Base-by-base conservation (phyloP, 2,329 filamentous ascomycete species). In the Chlorencoelia australis region DNA sequence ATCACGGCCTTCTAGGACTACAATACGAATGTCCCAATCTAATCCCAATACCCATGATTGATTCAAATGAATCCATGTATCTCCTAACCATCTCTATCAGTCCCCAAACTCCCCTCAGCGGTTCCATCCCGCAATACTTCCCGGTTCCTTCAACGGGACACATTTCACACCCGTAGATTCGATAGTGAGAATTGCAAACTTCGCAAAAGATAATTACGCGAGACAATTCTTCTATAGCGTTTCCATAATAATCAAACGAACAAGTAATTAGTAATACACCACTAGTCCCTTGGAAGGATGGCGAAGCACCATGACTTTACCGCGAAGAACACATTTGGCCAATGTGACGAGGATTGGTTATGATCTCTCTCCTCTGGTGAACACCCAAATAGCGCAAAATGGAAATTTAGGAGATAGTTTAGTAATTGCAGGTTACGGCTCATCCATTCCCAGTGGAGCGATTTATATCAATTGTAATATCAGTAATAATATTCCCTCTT, bases 121-220 rank as follows among this genome's bases (percentile, higher is more conserved):
- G 73, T 1, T 73, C 67, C 1, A 63, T 68, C 13, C 64, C 63
- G 1, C 55, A 75, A 51, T 77, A 76, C 50, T 72, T 71, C 58
- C 68, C 0, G 75, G 76, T 4, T 59, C 55, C 2, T 80, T 79
- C 59, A 76, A 81, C 44, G 76, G 75, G n/a, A 78, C 72, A 0
- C 69, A 75, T 50, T 80, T 77, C 41, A 54, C 49, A 11, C 52
- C 66, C 2, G 55, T 60, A 17, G 69, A 71, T 43, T 49, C 43
- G n/a, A 57, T 56, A 5, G 58, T 61, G 6, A 56, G 62, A 3
- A 56, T 68, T 11, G 58, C 60, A 5, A 65, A 69, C 43, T 68
- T 69, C 15, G 62, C 54, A 14, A 67, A 68, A 50, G 69, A 73
- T 47, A 71, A 69, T 49, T 72, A 73, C 46, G 73, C 73, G 0